phyloP scores from a whole-genome alignment of 305 asterid genomes.

The Petunia hybrid region DNA sequence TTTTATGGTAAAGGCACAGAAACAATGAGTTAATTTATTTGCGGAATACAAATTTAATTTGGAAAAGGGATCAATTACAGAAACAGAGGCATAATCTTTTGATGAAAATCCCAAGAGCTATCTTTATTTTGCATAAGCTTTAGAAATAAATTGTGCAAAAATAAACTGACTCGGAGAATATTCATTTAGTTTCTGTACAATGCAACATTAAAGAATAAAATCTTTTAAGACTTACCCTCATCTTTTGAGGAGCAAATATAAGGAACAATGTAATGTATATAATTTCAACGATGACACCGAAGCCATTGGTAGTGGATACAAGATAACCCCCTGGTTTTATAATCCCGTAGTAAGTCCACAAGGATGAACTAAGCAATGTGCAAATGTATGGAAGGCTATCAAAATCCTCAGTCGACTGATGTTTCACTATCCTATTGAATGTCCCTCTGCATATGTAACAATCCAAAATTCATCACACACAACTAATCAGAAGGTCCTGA shows the following conservation, averaged over 20 bases:
- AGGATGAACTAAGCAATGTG: slow-evolving; percentile 55
- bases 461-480: not conserved
- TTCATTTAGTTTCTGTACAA: too few relatives aligned
- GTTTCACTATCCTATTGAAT: slow-evolving; percentile 61
- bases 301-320: slow-evolving; percentile 74
- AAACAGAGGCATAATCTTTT: not conserved
- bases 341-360: slow-evolving; percentile 78
- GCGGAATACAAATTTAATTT: too few relatives aligned
- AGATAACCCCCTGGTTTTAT: slow-evolving; percentile 66
- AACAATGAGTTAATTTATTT: too few relatives aligned
- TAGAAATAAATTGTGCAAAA: not conserved
- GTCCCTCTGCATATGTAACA: slow-evolving; percentile 54
- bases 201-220: too few relatives aligned
- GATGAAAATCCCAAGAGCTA: not conserved
- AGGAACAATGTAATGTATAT: slow-evolving; percentile 60
- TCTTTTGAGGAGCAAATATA: slow-evolving; percentile 49
- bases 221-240: slow-evolving; percentile 46
- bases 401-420: slow-evolving; percentile 69
- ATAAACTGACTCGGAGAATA: too few relatives aligned
- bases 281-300: slow-evolving; percentile 59
- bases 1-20: too few relatives aligned
- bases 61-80: not conserved
- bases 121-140: not conserved
- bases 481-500: not conserved
- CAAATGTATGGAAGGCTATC: slow-evolving; percentile 76